Percentiles rank a stretch among this genome's conserved stretches.
phyloP scores from a whole-genome alignment of 202 grass and related monocot genomes.

The Tripidium arundinaceum region DNA sequence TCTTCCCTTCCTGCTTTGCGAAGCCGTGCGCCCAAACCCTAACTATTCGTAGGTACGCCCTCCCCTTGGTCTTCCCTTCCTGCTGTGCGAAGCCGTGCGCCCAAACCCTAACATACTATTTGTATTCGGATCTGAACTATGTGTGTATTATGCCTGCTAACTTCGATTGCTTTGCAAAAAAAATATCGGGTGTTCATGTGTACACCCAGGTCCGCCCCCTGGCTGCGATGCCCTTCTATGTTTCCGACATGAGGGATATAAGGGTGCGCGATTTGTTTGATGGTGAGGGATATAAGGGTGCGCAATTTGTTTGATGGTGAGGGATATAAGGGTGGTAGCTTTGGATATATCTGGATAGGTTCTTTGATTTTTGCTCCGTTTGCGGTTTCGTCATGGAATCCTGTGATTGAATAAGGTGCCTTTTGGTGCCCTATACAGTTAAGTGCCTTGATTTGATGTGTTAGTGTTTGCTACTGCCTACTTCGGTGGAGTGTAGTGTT shows the following conservation, averaged over 20 bases:
- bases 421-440: background rate
- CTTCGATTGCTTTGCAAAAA: background rate
- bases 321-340: background rate
- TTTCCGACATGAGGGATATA: too few relatives aligned
- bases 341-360: background rate
- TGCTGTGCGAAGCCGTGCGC: background rate
- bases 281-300: too few relatives aligned
- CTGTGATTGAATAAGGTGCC: background rate
- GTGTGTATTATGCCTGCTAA: background rate
- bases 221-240: too few relatives aligned
- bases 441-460: background rate
- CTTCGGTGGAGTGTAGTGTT: background rate
- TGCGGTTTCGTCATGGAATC: background rate
- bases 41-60: background rate
- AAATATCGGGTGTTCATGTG: background rate
- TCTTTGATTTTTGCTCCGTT: background rate
- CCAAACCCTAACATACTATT: background rate
- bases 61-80: background rate
- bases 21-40: background rate
- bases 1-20: background rate
- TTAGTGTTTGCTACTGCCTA: background rate
- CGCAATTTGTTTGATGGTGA: background rate
- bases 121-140: background rate
- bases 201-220: background rate
- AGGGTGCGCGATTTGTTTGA: too few relatives aligned